phyloP scores from a whole-genome alignment of 2,329 filamentous ascomycete species.

The Paecilomyces niveus region DNA sequence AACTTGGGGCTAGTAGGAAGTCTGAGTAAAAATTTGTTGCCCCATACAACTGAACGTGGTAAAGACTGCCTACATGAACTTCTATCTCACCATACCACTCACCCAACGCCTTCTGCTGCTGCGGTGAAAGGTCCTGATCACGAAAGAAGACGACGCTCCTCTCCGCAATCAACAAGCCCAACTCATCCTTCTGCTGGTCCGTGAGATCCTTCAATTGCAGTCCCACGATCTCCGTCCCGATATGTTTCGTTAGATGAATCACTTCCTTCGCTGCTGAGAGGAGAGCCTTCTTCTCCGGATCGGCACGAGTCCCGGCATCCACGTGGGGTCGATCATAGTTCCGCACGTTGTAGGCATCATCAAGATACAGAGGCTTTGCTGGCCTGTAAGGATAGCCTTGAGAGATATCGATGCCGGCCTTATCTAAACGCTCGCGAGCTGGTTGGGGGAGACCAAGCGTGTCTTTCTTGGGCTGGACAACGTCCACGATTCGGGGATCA shows the following conservation, averaged over 20 bases:
- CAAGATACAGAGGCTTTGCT: slow-evolving; percentile 58
- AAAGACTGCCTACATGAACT: slow-evolving; percentile 51
- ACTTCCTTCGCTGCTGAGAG: slow-evolving; percentile 57
- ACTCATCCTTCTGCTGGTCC: slow-evolving; percentile 53
- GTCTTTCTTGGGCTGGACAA: slow-evolving; percentile 57
- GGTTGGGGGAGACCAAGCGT: slow-evolving; percentile 54
- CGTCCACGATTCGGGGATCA: slow-evolving; percentile 56
- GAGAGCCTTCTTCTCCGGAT: slow-evolving; percentile 57
- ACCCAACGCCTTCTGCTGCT: slow-evolving; percentile 57
- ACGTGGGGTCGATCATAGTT: slow-evolving; percentile 48
- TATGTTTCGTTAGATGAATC: slow-evolving; percentile 54
- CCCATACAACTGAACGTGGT: not conserved
- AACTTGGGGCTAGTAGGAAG: slow-evolving; percentile 53
- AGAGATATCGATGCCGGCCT: slow-evolving; percentile 62
- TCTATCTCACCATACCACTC: slow-evolving; percentile 60
- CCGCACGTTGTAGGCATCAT: slow-evolving; percentile 62
- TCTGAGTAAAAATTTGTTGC: not conserved
- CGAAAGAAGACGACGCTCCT: slow-evolving; percentile 61
- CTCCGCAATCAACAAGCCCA: slow-evolving; percentile 57
- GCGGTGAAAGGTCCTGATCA: slow-evolving; percentile 54
- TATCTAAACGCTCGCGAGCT: slow-evolving; percentile 54
- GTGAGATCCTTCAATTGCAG: slow-evolving; percentile 57
- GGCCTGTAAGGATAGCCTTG: slow-evolving; percentile 66
- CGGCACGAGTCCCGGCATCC: slow-evolving; percentile 58
- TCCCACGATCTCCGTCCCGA: slow-evolving; percentile 59